Evolutionary conservation across 306 rosid species (phyloP).

Genomic region (Pueraria montana): DNA sequence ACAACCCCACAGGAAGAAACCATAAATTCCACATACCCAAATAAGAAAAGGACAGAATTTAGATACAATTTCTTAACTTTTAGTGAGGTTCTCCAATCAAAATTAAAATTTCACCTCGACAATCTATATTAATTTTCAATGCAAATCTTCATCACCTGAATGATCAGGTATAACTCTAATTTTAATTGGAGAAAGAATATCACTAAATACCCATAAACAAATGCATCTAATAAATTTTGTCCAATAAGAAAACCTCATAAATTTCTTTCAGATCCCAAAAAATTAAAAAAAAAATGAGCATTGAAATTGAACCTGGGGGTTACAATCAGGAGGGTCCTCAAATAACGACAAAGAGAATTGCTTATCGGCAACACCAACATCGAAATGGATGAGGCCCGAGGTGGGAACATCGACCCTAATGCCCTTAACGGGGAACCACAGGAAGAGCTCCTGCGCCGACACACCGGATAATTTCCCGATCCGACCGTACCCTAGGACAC

Average conservation of each 20-base stretch:
- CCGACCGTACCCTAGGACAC: slow-evolving; percentile 63
- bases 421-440: slow-evolving; percentile 90
- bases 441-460: slow-evolving; percentile 85
- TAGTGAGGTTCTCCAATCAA: not conserved
- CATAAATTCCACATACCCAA: not conserved
- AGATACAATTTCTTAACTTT: not conserved
- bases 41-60: too few relatives aligned
- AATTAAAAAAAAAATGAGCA: not conserved
- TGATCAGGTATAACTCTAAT: not conserved
- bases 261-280: not conserved
- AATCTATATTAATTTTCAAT: not conserved
- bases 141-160: not conserved
- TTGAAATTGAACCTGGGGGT: slow-evolving; percentile 43
- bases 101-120: not conserved
- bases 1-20: not conserved
- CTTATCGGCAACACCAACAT: slow-evolving; percentile 92
- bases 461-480: slow-evolving; percentile 78
- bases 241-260: not conserved
- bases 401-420: slow-evolving; percentile 80
- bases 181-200: not conserved
- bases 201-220: not conserved
- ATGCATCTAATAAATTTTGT: not conserved
- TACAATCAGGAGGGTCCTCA: slow-evolving; percentile 79
- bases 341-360: slow-evolving; percentile 87
- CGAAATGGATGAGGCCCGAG: slow-evolving; percentile 83